These are phyloP conservation scores for Phytophthora nicotianae DNA, from an alignment of 352 stramenopile species.

Conservation along the genomic window DNA sequence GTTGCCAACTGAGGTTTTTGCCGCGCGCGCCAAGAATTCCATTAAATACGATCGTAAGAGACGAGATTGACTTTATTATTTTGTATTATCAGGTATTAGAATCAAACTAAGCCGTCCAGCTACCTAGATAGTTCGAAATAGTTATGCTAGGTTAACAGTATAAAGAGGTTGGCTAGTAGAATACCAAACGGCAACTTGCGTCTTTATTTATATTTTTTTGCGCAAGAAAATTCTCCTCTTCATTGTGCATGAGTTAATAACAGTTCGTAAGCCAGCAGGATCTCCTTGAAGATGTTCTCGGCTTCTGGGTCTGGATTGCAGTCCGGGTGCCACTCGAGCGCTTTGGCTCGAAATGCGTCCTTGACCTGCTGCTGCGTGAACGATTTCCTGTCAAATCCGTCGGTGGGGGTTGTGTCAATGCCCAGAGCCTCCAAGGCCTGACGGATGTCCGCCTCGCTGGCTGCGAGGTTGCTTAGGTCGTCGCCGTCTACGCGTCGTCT, in stretches of 20 bases:
- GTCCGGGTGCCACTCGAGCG: constrained; percentile 93
- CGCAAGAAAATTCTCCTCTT: not conserved
- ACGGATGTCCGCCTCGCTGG: constrained; percentile 18
- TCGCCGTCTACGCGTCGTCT: constrained; percentile 6
- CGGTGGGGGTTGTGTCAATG: constrained; percentile 5
- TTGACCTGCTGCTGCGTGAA: constrained; percentile 45
- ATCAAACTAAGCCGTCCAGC: too few species aligned
- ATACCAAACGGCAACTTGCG: too few species aligned
- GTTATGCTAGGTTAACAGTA: not conserved
- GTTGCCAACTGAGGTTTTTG: constrained; percentile 19
- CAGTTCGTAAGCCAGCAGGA: constrained; percentile 90
- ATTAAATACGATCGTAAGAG: constrained; percentile 16
- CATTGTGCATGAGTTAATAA: constrained; percentile 41
- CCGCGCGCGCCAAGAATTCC: constrained; percentile 13
- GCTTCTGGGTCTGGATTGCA: constrained; percentile 86
- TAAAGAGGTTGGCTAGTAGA: not conserved
- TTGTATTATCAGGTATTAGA: not conserved
- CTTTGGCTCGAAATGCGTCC: constrained; percentile 64
- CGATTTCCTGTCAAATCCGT: constrained; percentile 3
- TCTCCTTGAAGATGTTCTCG: constrained; percentile 83
- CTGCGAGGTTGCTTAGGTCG: constrained; percentile 10
- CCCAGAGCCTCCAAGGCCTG: constrained; percentile 34
- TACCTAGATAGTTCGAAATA: too few species aligned
- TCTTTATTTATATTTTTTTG: too few species aligned
- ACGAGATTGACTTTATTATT: not conserved